These are phyloP conservation scores for Colletotrichum scovillei DNA, from an alignment of 2,329 filamentous ascomycete species.

Conservation along the genomic window DNA sequence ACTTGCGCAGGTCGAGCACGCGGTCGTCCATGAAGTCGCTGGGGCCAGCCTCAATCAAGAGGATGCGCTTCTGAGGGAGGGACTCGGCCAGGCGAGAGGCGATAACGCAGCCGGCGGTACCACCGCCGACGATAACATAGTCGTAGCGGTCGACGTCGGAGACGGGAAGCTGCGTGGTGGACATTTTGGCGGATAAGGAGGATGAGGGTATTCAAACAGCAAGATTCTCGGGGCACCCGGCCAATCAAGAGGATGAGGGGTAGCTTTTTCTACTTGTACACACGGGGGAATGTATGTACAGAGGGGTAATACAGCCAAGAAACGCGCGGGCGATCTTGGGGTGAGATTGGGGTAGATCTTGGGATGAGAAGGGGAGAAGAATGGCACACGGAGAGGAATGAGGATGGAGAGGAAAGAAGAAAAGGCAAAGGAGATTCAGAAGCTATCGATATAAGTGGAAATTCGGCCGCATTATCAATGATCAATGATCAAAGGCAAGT, in stretches of 20 bases:
- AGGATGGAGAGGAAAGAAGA: not conserved
- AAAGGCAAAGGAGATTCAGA: not conserved
- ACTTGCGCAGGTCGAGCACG: slow-evolving; percentile 87
- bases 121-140: slow-evolving; percentile 87
- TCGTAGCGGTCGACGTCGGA: slow-evolving; percentile 77
- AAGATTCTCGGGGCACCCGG: slow-evolving; percentile 16
- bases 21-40: slow-evolving; percentile 91
- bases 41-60: slow-evolving; percentile 89
- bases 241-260: slow-evolving; percentile 5
- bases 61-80: slow-evolving; percentile 82
- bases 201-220: slow-evolving; percentile 11
- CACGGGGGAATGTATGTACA: slow-evolving; percentile 1
- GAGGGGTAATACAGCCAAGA: not conserved
- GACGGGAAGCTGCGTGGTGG: slow-evolving; percentile 74
- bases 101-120: slow-evolving; percentile 87
- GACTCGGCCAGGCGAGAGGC: slow-evolving; percentile 85
- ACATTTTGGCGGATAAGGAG: slow-evolving; percentile 55
- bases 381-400: not conserved
- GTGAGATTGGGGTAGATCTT: slow-evolving; percentile 24
- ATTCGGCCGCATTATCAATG: slow-evolving; percentile 5
- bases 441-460: not conserved
- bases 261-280: slow-evolving; percentile 10
- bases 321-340: slow-evolving; percentile 27
- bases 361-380: slow-evolving; percentile 7
- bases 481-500: not conserved